Evolutionary conservation across 495 filamentous ascomycete species (phyloP), one percentile per base, ranked within the genome.

Genomic region (Penicillium riverlandense): DNA sequence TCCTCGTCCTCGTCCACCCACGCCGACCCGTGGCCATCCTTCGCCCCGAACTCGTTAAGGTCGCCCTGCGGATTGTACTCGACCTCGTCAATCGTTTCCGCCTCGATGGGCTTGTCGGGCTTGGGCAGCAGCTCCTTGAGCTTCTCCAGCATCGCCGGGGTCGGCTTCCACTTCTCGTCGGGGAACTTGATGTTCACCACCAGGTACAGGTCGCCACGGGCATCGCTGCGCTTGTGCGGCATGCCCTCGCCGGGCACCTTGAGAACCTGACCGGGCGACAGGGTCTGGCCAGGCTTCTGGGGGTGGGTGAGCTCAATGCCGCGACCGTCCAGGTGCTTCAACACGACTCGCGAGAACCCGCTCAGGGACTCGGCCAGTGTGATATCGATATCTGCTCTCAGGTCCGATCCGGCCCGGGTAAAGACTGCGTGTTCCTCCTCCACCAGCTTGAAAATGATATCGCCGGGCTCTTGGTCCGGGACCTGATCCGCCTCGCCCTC

Each of bases 401-500:
- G 75, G 61, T 98, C 90, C 35, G 86, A 70, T 2, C 91, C 92
- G 34, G 84, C 82, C 35, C 92, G 78, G 37, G 78, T 75, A 66
- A 97, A 97, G 6, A 76, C 65, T 1, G 82, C 75, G 62, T 98
- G 92, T 16, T 85, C 78, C 45, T 83, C 78, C 70, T 97, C 89
- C 2, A 82, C 76, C 6, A 98, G 62, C 34, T 82, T 76, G 72
- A 98, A 97, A 43, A 97, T 74, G 48, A 98, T 88, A 55, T 96
- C 87, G 38, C 92, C 92, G 5, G 90, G 94, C 31, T 87, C 88
- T 61, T 88, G 84, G 54, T 88, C 89, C 1, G 92, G 94, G 12
- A 83, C 72, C 59, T 98, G 92, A 54, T 98, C 92, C 8, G 94
- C 92, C 68, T 98, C 94, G 38, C 92, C 91, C 61, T 92, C 83